phyloP scores from a whole-genome alignment of 75 land plant genomes.

The Pinus tabuliformis region DNA sequence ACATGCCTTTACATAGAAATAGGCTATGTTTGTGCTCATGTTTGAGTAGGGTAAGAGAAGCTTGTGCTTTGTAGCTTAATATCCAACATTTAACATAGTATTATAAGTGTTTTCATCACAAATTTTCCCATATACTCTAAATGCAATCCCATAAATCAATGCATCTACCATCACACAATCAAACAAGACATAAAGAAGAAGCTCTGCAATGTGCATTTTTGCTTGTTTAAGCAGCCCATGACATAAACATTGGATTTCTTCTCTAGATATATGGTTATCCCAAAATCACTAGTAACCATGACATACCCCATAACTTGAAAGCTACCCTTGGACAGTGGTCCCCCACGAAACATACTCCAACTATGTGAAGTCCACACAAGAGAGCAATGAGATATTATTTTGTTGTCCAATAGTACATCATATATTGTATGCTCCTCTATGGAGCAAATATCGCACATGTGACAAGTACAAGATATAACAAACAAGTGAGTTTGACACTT shows the following conservation, averaged over 20 bases:
- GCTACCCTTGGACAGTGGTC: slow-evolving; percentile 21
- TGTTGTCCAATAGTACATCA: slow-evolving; percentile 33
- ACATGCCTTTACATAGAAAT: slow-evolving; percentile 5
- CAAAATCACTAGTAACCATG: background rate
- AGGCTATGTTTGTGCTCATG: slow-evolving; percentile 13
- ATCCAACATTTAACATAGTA: background rate
- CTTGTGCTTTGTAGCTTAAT: slow-evolving; percentile 7
- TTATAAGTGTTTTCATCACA: background rate
- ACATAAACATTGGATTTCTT: slow-evolving; percentile 15
- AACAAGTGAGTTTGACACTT: slow-evolving; percentile 3
- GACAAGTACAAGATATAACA: slow-evolving; percentile 19
- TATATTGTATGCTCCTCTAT: slow-evolving; percentile 49
- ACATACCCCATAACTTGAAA: slow-evolving; percentile 8
- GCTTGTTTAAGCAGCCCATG: background rate
- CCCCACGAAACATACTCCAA: slow-evolving; percentile 20
- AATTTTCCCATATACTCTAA: background rate
- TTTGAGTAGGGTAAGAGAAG: slow-evolving; percentile 9
- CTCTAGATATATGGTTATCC: background rate
- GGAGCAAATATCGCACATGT: slow-evolving; percentile 56
- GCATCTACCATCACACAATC: background rate
- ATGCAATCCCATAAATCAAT: background rate
- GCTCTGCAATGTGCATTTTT: slow-evolving; percentile 25
- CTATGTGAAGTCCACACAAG: slow-evolving; percentile 33
- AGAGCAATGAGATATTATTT: slow-evolving; percentile 21
- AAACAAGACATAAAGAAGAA: slow-evolving; percentile 5